phyloP scores from a whole-genome alignment of 1,139 yeast species.

The Diutina siamensis region DNA sequence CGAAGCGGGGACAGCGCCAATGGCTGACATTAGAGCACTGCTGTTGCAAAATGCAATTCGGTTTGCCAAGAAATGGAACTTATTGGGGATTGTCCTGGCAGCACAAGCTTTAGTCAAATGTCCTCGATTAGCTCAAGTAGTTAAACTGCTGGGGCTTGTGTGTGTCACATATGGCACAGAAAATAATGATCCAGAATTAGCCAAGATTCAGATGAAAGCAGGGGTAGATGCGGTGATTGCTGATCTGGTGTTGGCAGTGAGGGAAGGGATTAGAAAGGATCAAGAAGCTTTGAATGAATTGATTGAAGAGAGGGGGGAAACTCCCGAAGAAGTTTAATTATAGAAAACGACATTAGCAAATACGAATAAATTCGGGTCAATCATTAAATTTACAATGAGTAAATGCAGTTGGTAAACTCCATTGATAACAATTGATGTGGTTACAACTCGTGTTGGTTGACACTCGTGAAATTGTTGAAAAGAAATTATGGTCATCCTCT shows the following conservation, averaged over 20 bases:
- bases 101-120: conserved; percentile 76
- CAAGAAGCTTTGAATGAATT: neutral
- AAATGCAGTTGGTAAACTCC: too few species aligned
- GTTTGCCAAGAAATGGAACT: conserved; percentile 85
- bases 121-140: conserved; percentile 81
- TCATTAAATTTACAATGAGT: too few species aligned
- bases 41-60: conserved; percentile 87
- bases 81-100: conserved; percentile 86
- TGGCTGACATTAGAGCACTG: conserved; percentile 86
- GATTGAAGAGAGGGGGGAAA: neutral
- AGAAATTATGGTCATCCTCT: too few species aligned
- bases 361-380: too few species aligned
- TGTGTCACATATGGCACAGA: conserved; percentile 86
- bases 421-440: too few species aligned
- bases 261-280: conserved; percentile 57
- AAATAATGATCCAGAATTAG: conserved; percentile 79
- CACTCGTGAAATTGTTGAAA: too few species aligned
- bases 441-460: too few species aligned
- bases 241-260: conserved; percentile 85
- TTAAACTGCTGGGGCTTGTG: conserved; percentile 81
- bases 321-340: neutral
- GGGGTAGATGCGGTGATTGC: conserved; percentile 98
- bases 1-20: conserved; percentile 68
- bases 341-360: too few species aligned
- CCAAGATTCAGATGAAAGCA: conserved; percentile 78